A percentile compares a stretch with the other conserved stretches of the same genome.
Conservation (phyloP, 2,329 filamentous ascomycete genomes). For the Trichoderma koningii region DNA sequence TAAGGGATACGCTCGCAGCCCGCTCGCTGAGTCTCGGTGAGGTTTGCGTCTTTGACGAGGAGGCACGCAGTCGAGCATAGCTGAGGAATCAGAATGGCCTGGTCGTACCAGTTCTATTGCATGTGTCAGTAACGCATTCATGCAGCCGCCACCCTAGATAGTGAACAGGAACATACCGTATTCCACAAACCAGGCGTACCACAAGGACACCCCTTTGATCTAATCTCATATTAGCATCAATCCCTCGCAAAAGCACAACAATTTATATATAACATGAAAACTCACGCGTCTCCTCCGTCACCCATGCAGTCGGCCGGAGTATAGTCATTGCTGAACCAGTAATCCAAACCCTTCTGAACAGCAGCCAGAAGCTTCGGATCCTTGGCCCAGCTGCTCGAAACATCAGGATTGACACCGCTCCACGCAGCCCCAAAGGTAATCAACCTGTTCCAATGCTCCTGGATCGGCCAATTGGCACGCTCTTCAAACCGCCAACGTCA, state of each 20-base stretch:
- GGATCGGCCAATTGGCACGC: conserved; percentile 34
- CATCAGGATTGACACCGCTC: conserved; percentile 32
- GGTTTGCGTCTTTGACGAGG: conserved; percentile 30
- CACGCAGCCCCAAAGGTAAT: conserved; percentile 33
- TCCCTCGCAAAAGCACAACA: neutral
- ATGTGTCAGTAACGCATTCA: neutral
- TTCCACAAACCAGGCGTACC: conserved; percentile 33
- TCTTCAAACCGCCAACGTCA: conserved; percentile 20
- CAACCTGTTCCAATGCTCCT: conserved; percentile 33
- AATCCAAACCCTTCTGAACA: conserved; percentile 31
- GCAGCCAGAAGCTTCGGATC: conserved; percentile 26
- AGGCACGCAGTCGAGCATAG: conserved; percentile 32
- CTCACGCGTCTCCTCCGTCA: conserved; percentile 30
- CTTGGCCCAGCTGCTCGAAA: conserved; percentile 29
- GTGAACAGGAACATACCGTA: conserved; percentile 16
- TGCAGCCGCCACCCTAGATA: neutral
- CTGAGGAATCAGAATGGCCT: conserved; percentile 33
- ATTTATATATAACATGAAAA: neutral
- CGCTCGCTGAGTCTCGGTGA: conserved; percentile 27
- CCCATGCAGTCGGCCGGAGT: conserved; percentile 31
- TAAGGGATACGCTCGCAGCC: conserved; percentile 32
- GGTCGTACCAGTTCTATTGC: conserved; percentile 33
- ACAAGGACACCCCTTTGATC: conserved; percentile 28
- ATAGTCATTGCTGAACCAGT: conserved; percentile 35
- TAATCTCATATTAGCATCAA: neutral